Base-by-base conservation (phyloP, 768 basidiomycete genomes). In the Naematelia encephala region DNA sequence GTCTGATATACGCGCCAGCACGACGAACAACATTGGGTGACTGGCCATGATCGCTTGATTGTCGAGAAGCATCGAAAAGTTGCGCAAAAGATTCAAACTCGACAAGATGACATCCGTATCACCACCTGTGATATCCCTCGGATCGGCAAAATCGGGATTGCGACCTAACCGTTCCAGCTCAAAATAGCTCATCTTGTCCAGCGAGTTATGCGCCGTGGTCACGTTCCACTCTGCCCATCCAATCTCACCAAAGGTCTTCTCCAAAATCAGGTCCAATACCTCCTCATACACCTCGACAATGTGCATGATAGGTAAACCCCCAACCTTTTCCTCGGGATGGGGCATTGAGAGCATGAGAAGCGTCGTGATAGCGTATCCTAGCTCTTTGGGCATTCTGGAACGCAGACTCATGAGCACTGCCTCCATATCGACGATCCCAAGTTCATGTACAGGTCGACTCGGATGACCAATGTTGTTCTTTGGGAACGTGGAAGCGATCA, bases 341-440 rank as follows among this genome's bases (percentile, higher is more conserved):
- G 75, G 69, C 70, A 76, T 73, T 8, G 66, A 68, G n/a, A 73
- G 79, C 71, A 94, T 80, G 2, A 86, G 86, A 64, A 97, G 81
- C 3, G 90, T 89, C 21, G 91, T 91, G 65, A 99, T 79, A 3
- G 89, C 90, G 73, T 92, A 98, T 2, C 91, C 87, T 54, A 93
- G 79, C 76, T 99, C 94, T 47, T 84, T 82, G 8, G 86, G 82
- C 43, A 97, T 78, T 30, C 93, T 82, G 30, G 89, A 94, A 28
- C 92, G 87, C 42, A 99, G 79, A 27, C 89, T 89, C 87, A 99
- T 86, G n/a, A 86, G 86, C 51, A 99, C 81, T n/a, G 86, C 86
- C 70, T 96, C 92, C 58, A 97, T 86, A 68, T 98, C 93, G 51
- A 94, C 84, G 5, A 81, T 82, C 21, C 90, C 91, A 85, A 92